phyloP scores from a whole-genome alignment of 1,139 yeast genomes.

The Oligophagozyma castellii region DNA sequence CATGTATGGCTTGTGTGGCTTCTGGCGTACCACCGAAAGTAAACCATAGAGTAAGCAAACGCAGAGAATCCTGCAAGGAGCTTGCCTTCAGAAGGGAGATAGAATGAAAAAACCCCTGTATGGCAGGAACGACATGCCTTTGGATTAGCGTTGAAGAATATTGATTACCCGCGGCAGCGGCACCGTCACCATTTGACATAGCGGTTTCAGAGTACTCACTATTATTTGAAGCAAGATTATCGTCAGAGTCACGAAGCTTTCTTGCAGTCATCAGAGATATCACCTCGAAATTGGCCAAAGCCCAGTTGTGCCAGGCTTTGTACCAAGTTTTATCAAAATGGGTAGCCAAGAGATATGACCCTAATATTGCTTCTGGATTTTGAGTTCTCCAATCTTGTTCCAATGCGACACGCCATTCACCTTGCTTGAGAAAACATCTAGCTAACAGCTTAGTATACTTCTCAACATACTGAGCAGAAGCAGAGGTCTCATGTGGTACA shows the following conservation, averaged over 20 bases:
- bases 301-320: constrained; percentile 99
- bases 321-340: constrained; percentile 92
- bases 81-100: constrained; percentile 77
- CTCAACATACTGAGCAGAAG: constrained; percentile 71
- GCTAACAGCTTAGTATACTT: constrained; percentile 84
- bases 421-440: constrained; percentile 90
- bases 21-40: constrained; percentile 88
- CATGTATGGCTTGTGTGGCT: constrained; percentile 81
- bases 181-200: constrained; percentile 7
- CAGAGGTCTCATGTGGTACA: constrained; percentile 29
- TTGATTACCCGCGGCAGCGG: constrained; percentile 16
- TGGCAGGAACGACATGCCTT: constrained; percentile 87
- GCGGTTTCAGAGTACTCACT: constrained; percentile 17
- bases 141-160: constrained; percentile 51
- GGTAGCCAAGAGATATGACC: constrained; percentile 86
- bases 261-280: constrained; percentile 47
- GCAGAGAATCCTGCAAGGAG: constrained; percentile 81
- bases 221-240: constrained; percentile 17
- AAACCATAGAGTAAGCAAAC: constrained; percentile 88
- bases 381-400: constrained; percentile 65
- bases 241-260: neutral
- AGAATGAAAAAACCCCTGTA: constrained; percentile 89
- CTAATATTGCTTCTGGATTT: constrained; percentile 61
- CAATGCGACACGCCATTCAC: constrained; percentile 91
- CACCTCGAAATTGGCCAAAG: constrained; percentile 91